A percentile compares a stretch with the other conserved stretches of the same genome.
These are phyloP conservation scores for Wickerhamomyces subpelliculosus DNA, from an alignment of 805 yeast genomes.

Conservation along the genomic window DNA sequence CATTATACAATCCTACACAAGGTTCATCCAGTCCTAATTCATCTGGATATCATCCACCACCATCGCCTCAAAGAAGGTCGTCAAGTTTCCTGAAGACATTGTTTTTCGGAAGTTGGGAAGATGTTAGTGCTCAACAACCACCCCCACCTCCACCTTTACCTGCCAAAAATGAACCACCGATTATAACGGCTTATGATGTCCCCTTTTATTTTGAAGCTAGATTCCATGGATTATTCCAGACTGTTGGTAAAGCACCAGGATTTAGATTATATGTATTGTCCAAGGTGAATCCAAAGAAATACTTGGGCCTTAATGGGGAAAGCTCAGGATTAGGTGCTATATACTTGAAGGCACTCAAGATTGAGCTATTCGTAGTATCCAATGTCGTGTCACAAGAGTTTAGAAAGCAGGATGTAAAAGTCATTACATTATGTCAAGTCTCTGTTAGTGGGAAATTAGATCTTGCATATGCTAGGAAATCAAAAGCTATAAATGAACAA, in stretches of 20 bases:
- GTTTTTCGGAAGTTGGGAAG: conserved; percentile 1
- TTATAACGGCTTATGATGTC: conserved; percentile 4
- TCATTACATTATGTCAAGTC: not conserved
- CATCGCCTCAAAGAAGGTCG: conserved; percentile 1
- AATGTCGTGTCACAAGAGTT: conserved; percentile 12
- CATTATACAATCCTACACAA: conserved; percentile 21
- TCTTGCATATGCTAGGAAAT: conserved; percentile 3
- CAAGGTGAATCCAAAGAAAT: conserved; percentile 14
- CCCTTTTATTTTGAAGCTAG: conserved; percentile 10
- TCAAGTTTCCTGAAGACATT: not conserved
- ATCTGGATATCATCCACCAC: not conserved
- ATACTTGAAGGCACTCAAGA: conserved; percentile 31
- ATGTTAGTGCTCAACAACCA: not conserved
- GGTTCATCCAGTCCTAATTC: not conserved
- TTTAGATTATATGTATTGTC: conserved; percentile 19
- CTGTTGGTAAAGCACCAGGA: conserved; percentile 11
- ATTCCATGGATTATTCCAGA: conserved; percentile 8
- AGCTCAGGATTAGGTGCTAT: conserved; percentile 43
- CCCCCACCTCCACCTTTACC: not conserved
- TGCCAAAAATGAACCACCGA: conserved; percentile 2
- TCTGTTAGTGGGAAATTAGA: conserved; percentile 3
- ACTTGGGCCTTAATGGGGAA: conserved; percentile 29
- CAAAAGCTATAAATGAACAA: conserved; percentile 5
- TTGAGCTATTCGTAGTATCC: conserved; percentile 20
- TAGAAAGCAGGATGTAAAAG: conserved; percentile 2